These are phyloP conservation scores for Plenodomus tracheiphilus DNA, from an alignment of 2,329 filamentous ascomycete genomes.

Conservation along the genomic window DNA sequence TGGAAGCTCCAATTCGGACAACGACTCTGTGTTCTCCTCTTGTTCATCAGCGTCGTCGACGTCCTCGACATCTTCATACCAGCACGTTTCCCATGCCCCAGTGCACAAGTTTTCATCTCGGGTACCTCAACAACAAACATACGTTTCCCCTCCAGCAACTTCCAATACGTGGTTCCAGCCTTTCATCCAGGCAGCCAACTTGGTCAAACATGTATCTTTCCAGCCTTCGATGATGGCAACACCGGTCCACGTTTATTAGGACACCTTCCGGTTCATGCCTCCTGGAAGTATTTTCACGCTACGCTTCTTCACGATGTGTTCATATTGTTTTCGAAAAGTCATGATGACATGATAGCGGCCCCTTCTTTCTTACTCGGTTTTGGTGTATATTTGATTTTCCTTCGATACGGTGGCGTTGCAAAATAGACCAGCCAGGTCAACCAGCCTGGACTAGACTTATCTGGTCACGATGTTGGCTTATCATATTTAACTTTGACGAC, in stretches of 20 bases:
- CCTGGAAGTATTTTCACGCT: slow-evolving; percentile 18
- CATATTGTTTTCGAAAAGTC: slow-evolving; percentile 39
- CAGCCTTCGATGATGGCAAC: slow-evolving; percentile 43
- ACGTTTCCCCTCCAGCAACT: slow-evolving; percentile 40
- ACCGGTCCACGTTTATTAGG: slow-evolving; percentile 44
- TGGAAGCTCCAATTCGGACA: slow-evolving; percentile 45
- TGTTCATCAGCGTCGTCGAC: slow-evolving; percentile 43
- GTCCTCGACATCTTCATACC: slow-evolving; percentile 43
- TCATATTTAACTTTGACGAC: slow-evolving; percentile 35
- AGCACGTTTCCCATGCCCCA: slow-evolving; percentile 29
- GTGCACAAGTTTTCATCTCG: slow-evolving; percentile 33
- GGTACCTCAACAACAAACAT: slow-evolving; percentile 36
- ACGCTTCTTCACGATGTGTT: slow-evolving; percentile 41
- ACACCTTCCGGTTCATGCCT: slow-evolving; percentile 1
- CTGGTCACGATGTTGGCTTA: slow-evolving; percentile 23
- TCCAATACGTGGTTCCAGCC: slow-evolving; percentile 46
- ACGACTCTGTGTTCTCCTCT: slow-evolving; percentile 46
- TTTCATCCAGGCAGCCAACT: slow-evolving; percentile 45
- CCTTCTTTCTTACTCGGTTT: slow-evolving; percentile 34
- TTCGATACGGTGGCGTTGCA: slow-evolving; percentile 34
- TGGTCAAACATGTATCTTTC: slow-evolving; percentile 48
- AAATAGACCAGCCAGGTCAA: slow-evolving; percentile 34
- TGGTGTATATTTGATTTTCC: slow-evolving; percentile 17
- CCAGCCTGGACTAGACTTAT: slow-evolving; percentile 27
- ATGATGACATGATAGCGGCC: slow-evolving; percentile 44